Conservation (phyloP, 2,329 filamentous ascomycete species). For the Pyrenophora graminea region DNA sequence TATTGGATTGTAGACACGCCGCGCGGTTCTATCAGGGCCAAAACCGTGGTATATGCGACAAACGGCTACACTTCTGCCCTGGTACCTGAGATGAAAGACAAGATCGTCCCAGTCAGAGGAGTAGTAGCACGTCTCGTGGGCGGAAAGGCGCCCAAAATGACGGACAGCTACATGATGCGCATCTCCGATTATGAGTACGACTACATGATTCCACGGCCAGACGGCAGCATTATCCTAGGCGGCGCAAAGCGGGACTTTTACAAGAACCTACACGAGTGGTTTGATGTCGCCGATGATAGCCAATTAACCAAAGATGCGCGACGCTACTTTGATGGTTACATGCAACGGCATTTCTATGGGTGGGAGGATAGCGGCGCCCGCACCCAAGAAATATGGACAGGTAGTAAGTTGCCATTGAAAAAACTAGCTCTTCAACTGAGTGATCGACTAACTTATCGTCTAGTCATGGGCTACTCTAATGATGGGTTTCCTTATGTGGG, state of each 20-base stretch:
- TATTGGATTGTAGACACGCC: constrained; percentile 11
- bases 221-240: constrained; percentile 8
- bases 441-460: neutral
- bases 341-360: constrained; percentile 29
- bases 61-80: constrained; percentile 27
- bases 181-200: constrained; percentile 57
- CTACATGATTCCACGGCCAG: constrained; percentile 50
- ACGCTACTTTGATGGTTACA: constrained; percentile 33
- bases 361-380: constrained; percentile 26
- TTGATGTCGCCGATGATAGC: constrained; percentile 24
- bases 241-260: constrained; percentile 36
- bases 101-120: constrained; percentile 40
- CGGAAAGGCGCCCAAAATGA: constrained; percentile 13
- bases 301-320: constrained; percentile 21
- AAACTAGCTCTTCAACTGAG: neutral
- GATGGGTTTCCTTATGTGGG: constrained; percentile 20
- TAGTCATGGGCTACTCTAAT: constrained; percentile 20
- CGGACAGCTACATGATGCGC: constrained; percentile 48
- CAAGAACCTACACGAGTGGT: constrained; percentile 21
- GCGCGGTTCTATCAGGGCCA: constrained; percentile 11
- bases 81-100: constrained; percentile 44
- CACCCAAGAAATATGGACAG: constrained; percentile 28
- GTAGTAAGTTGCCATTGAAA: constrained; percentile 21
- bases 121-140: constrained; percentile 12
- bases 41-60: constrained; percentile 23